phyloP scores from a whole-genome alignment of 805 yeast genomes.

The Metschnikowia lochheadii region DNA sequence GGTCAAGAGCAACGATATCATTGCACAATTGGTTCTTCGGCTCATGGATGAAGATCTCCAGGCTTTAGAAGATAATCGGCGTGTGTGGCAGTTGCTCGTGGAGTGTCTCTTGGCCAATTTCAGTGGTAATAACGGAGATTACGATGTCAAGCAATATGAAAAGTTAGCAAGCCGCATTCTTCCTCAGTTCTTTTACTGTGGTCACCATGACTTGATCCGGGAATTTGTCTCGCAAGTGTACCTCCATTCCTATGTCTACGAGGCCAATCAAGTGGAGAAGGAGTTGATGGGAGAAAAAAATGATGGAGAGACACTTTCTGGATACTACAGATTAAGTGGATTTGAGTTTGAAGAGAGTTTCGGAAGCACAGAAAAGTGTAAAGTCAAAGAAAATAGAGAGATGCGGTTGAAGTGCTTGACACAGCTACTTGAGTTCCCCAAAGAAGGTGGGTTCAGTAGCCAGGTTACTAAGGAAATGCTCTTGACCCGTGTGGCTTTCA shows the following conservation, averaged over 20 bases:
- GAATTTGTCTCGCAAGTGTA: slow-evolving; percentile 49
- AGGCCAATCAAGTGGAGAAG: slow-evolving; percentile 50
- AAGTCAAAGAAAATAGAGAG: slow-evolving; percentile 38
- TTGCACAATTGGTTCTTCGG: slow-evolving; percentile 32
- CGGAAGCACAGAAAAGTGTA: slow-evolving; percentile 59
- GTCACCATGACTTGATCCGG: slow-evolving; percentile 27
- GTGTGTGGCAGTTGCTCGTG: slow-evolving; percentile 41
- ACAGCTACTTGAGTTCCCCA: slow-evolving; percentile 43
- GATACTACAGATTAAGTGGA: slow-evolving; percentile 16
- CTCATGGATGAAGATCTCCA: slow-evolving; percentile 20
- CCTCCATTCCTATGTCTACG: slow-evolving; percentile 56
- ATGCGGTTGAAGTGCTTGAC: slow-evolving; percentile 56
- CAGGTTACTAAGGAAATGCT: slow-evolving; percentile 33
- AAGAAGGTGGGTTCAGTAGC: slow-evolving; percentile 7
- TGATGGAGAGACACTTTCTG: slow-evolving; percentile 5
- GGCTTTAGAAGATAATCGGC: slow-evolving; percentile 13
- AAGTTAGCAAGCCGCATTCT: slow-evolving; percentile 40
- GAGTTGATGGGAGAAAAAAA: slow-evolving; percentile 15
- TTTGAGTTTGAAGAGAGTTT: slow-evolving; percentile 48
- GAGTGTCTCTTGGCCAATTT: slow-evolving; percentile 41
- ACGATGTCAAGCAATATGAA: slow-evolving; percentile 44
- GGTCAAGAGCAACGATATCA: slow-evolving; percentile 45
- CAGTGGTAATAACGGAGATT: slow-evolving; percentile 35
- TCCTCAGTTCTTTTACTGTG: slow-evolving; percentile 28
- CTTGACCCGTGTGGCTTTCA: slow-evolving; percentile 54